Conservation (phyloP, 164 flowering plant species). For the Liquidambar formosana region DNA sequence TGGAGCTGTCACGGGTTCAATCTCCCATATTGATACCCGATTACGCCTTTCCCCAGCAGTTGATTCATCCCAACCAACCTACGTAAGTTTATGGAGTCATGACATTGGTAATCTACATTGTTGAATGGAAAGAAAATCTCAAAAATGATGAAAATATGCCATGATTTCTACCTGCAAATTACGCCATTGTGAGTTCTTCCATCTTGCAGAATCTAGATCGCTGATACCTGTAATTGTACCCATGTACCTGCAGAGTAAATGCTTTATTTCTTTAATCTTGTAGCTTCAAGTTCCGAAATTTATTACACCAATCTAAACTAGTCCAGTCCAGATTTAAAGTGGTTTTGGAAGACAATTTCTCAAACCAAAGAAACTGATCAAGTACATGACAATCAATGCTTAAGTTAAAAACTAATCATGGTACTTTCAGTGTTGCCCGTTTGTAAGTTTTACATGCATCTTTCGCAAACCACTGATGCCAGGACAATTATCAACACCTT, state of each 20-base stretch:
- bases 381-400: no score
- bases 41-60: conserved; percentile 88
- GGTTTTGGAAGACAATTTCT: no score
- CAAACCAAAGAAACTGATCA: no score
- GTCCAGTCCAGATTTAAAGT: no score
- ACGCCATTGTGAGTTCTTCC: conserved; percentile 99
- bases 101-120: background rate
- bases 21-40: conserved; percentile 97
- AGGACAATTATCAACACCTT: background rate
- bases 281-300: background rate
- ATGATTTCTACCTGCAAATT: conserved; percentile 74
- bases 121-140: background rate
- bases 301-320: background rate
- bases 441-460: background rate
- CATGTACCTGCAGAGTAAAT: conserved; percentile 70
- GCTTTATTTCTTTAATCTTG: background rate
- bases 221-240: conserved; percentile 95
- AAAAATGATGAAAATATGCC: background rate
- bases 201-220: conserved; percentile 87
- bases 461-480: background rate
- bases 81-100: background rate
- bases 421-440: no score
- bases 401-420: background rate
- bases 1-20: conserved; percentile 97
- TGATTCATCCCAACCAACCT: conserved; percentile 99